Base-by-base conservation (phyloP, 164 flowering plant species). In the Macadamia tetraphylla region DNA sequence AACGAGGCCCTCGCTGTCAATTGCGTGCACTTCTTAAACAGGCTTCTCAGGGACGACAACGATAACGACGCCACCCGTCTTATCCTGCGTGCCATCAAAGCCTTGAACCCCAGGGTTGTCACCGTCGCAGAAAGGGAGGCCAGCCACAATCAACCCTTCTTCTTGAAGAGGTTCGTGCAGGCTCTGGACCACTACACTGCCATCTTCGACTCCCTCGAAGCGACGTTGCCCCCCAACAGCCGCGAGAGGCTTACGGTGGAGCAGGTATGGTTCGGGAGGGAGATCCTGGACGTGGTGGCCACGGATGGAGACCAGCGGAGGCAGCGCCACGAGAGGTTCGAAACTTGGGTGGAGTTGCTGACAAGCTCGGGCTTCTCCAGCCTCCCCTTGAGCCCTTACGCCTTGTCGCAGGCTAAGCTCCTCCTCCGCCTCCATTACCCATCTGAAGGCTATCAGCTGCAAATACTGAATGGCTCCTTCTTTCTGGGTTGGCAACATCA, bases 361-460 rank as follows among this genome's bases (percentile, higher is more conserved):
- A 77, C 81, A 29, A 82, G 82, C 64, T 75, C 83, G 1, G 97
- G 97, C 0, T 92, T 88, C 69, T 63, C 68, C 4, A 83, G 72
- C 52, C 77, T 86, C 15, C 81, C 94, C 0, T 62, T 90, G 53
- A 90, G 99, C 70, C 81, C 89, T 0, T 94, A 82, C 64, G 96
- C 97, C 0, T 64, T 91, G 58, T 87, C 96, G 0, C 98, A 94
- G 68, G 98, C 98, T 14, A 94, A 88, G 82, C 81, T 91, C 0
- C 88, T 94, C 1, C 79, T 94, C 7, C 82, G 93, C 63, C 91
- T 90, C 58, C 97, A 94, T 69, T 94, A 94, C 67, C 97, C 96
- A 35, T 94, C 94, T 3, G 96, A 91, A 66, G 98, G 98, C 9
- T 94, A 89, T 68, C 87, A 83, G 65, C 88, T 94, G 44, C 91